Evolutionary conservation across 495 filamentous ascomycete genomes (phyloP), one percentile per base, ranked within the genome.

Genomic region (Aspergillus kassunensis): DNA sequence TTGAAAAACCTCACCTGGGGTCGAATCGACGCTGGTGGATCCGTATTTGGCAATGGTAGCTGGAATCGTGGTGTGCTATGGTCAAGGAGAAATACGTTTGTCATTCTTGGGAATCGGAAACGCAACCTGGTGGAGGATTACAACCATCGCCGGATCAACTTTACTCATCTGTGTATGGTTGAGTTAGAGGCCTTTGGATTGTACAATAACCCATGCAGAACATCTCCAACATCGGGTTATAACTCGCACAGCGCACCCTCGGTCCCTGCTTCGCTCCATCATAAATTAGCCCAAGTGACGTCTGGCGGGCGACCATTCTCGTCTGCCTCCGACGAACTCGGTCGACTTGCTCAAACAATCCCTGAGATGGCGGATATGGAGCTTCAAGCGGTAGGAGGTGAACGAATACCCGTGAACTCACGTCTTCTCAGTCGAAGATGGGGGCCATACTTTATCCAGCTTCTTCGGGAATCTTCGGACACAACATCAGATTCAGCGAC

Each of bases 321-420:
- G 13, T 71, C 74, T 6, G 84, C 87, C 9, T 90, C 93, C 0
- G 83, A 91, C 46, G 89, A 95, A 24, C 74, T 98, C 2, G 93
- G 93, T n/a, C 80, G 84, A 54, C 78, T 87, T 58, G 87, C 89
- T 0, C 76, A 96, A 36, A 79, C 75, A 10, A 69, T 95, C 59
- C 81, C 84, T 18, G 93, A 97, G 62, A 73, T 98, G 56, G 81
- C 90, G n/a, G 93, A 98, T 54, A 97, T 98, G 93, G 93, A 97
- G 61, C 84, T 98, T 33, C 72, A 97, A 20, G 90, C 91, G 27
- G 82, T 96, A 29, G 85, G 85, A 4, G 91, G 92, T 24, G 93
- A 97, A 63, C 81, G 90, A 2, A 88, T 97, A 53, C 89, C 95
- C 0, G 89, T 97, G 49, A 97, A 96, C 67, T 96, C 91, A 12